These are phyloP conservation scores for Phytophthora boehmeriae DNA, from an alignment of 352 stramenopile species.

Conservation along the genomic window DNA sequence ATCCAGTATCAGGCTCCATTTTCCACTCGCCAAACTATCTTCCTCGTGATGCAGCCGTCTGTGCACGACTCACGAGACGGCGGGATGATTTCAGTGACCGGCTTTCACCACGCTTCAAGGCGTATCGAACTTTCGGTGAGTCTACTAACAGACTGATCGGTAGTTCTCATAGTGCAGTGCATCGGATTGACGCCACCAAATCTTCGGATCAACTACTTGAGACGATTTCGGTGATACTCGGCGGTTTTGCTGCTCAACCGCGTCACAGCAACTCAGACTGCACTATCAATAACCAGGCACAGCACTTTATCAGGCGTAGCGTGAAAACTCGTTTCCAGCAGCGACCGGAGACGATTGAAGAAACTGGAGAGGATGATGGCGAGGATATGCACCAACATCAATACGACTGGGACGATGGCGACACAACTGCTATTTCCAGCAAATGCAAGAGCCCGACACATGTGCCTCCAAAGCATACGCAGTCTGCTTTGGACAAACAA, in stretches of 20 bases:
- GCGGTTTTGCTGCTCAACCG: slow-evolving; percentile 32
- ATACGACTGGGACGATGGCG: slow-evolving; percentile 49
- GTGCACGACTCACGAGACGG: slow-evolving; percentile 59
- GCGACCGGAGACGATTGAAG: slow-evolving; percentile 48
- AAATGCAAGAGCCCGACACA: slow-evolving; percentile 13
- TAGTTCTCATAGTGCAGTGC: slow-evolving; percentile 26
- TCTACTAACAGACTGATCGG: slow-evolving; percentile 56
- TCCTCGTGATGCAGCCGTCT: slow-evolving; percentile 44
- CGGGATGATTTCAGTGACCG: slow-evolving; percentile 64
- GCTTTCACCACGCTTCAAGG: slow-evolving; percentile 65
- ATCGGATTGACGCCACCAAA: slow-evolving; percentile 52
- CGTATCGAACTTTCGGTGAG: slow-evolving; percentile 64
- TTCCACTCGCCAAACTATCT: slow-evolving; percentile 59
- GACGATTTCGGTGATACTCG: slow-evolving; percentile 44
- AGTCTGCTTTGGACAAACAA: slow-evolving; percentile 1
- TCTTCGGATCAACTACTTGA: slow-evolving; percentile 42
- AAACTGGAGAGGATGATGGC: slow-evolving; percentile 52
- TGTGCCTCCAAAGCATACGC: neutral
- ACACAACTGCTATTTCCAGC: slow-evolving; percentile 7
- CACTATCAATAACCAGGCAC: slow-evolving; percentile 25
- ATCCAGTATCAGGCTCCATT: slow-evolving; percentile 60
- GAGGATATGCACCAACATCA: slow-evolving; percentile 36
- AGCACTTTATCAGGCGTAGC: slow-evolving; percentile 4
- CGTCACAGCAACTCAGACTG: slow-evolving; percentile 8
- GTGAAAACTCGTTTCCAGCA: slow-evolving; percentile 32